These are phyloP conservation scores for Ophiognomonia clavigignenti-juglandacearum DNA, from an alignment of 2,329 filamentous ascomycete species.

Conservation along the genomic window DNA sequence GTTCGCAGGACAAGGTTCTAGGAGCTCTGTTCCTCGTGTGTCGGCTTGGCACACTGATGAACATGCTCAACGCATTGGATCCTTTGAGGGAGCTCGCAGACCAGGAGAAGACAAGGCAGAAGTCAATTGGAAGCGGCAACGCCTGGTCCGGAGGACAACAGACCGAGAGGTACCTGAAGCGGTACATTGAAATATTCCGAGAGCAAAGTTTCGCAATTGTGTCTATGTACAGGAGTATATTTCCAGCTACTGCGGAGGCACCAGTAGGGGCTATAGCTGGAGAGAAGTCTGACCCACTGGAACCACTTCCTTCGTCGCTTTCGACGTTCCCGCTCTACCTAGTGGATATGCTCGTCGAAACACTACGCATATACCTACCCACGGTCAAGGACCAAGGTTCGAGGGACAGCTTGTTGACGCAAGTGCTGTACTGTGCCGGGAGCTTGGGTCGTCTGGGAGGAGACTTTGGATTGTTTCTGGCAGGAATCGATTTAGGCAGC, in stretches of 20 bases:
- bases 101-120: constrained; percentile 61
- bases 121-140: constrained; percentile 32
- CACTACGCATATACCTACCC: constrained; percentile 70
- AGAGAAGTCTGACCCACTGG: constrained; percentile 36
- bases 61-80: constrained; percentile 76
- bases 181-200: constrained; percentile 94
- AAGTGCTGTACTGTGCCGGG: constrained; percentile 88
- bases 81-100: constrained; percentile 86
- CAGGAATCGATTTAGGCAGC: constrained; percentile 45
- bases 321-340: constrained; percentile 82
- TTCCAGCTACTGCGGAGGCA: constrained; percentile 50
- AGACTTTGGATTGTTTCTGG: constrained; percentile 87
- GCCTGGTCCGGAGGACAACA: constrained; percentile 74
- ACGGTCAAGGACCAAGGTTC: constrained; percentile 75
- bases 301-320: constrained; percentile 67
- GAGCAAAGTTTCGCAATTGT: constrained; percentile 96
- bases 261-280: constrained; percentile 3
- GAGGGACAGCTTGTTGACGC: constrained; percentile 82
- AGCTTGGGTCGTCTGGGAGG: constrained; percentile 86
- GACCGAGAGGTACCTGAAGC: constrained; percentile 88
- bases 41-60: constrained; percentile 71
- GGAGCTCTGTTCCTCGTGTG: constrained; percentile 85
- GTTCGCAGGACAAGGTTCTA: constrained; percentile 59
- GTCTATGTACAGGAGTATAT: constrained; percentile 90
- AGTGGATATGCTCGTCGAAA: constrained; percentile 74